Base-by-base conservation (phyloP, 441 rosid species). In the Daphne laureola region DNA sequence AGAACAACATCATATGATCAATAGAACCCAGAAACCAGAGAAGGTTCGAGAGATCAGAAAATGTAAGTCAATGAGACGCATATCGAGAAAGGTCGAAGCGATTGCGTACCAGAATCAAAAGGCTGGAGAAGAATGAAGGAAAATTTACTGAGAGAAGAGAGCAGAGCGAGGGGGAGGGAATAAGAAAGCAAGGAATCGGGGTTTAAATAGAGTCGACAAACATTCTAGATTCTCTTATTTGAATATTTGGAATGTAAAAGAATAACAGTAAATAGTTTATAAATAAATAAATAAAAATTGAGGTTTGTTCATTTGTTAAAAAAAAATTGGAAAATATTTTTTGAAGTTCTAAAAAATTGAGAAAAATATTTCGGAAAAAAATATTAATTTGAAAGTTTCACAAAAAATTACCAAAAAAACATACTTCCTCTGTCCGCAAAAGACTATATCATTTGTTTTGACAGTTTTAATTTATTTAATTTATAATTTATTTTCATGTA, bases 41-140 rank as follows among this genome's bases (percentile, higher is more conserved):
- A 17, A 18, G 5, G 9, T 31, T 49, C 44, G 48, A 49, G 57
- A 27, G 46, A 56, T 12, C 51, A 57, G 49, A 65, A 53, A 56
- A 44, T 12, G 16, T 46, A 65, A 4, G 13, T 4, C 31, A 63
- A 69, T 56, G 71, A 49, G 53, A 65, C 17, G 57, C 55, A 65
- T 31, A 46, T 13, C 12, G 6, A 23, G 50, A 31, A 6, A 9
- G 38, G 16, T 41, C 21, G 18, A 4, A 17, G 18, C 36, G 53
- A 51, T 47, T 59, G 59, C 81, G 60, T 62, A 62, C 70, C 62
- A 49, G 57, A 31, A n/a, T 8, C 16, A 23, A 49, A 14, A 38
- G 51, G 43, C 12, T 17, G 36, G 3, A 35, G 8, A 5, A 9
- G 51, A 14, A 49, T 31, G 49, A 49, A 52, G 46, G 35, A 47